phyloP scores from a whole-genome alignment of 176 grass and related monocot genomes.

The Melocanna baccifera region DNA sequence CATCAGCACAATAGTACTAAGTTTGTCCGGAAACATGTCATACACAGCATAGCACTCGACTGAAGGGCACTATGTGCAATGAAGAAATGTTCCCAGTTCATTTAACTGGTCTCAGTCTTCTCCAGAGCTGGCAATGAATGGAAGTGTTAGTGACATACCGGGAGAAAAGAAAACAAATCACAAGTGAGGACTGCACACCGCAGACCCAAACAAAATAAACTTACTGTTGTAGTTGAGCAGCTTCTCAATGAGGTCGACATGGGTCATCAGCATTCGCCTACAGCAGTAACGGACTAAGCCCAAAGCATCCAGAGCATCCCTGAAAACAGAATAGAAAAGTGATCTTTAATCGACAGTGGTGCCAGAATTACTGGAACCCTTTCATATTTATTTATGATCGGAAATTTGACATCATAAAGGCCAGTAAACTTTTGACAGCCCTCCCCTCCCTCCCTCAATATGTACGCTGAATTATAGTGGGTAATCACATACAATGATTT shows the following conservation, averaged over 20 bases:
- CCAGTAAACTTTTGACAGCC: neutral
- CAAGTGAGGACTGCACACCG: neutral
- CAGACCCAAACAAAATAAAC: neutral
- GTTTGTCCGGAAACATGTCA: neutral
- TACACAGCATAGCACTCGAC: neutral
- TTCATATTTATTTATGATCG: neutral
- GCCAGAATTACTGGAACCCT: neutral
- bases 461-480: neutral
- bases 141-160: neutral
- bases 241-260: constrained; percentile 96
- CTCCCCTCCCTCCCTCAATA: neutral
- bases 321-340: constrained; percentile 20
- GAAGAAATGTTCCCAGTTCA: neutral
- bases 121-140: constrained; percentile 61
- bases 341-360: neutral
- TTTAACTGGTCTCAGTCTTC: constrained; percentile 52
- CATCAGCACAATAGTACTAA: neutral
- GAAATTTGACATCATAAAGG: neutral
- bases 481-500: neutral
- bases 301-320: constrained; percentile 87
- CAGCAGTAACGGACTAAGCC: constrained; percentile 84
- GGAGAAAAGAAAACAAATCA: neutral
- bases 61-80: neutral
- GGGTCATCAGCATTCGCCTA: constrained; percentile 90
- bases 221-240: constrained; percentile 96